Evolutionary conservation across 2,329 filamentous ascomycete genomes (phyloP), one percentile per base, ranked within the genome.

Genomic region (Metarhizium sp.): DNA sequence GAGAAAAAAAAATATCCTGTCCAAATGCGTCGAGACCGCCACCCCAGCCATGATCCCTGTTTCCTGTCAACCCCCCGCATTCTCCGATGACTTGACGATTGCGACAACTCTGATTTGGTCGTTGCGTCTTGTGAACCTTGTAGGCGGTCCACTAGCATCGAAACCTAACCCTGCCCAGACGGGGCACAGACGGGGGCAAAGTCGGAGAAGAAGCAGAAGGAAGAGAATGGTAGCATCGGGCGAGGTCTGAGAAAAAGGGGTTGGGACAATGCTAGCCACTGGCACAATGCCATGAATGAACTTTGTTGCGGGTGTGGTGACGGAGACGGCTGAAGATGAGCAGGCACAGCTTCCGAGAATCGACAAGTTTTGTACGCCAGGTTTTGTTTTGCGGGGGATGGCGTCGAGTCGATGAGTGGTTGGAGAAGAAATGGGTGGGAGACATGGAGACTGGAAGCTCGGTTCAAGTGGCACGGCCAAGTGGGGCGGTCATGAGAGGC

Each of bases 131-230:
- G 48, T 13, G 32, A 43, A 50, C 46, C 30, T 48, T 29, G 46
- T 6, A 20, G 40, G 25, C 10, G 16, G n/a, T 16, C 40, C 47
- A 29, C 53, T 25, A 25, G n/a, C 30, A 25, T 55, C 45, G 48
- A 51, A 51, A 55, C 53, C 53, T 47, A 40, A 55, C 53, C 48
- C 53, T 55, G 48, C 40, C 40, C 38, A 40, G 38, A 40, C 38
- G 13, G 25, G 25, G 25, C 25, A 25, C 25, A 25, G 25, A 25
- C 25, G 25, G 25, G 25, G 34, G 34, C 13, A 36, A 36, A 13
- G 8, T 13, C 34, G 8, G 34, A 36, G 34, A 13, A 50, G 30
- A n/a, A 29, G 34, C 25, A 34, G 32, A 11, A 34, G 10, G 47
- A 32, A 50, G 18, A 8, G 34, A 25, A 11, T 20, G 42, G 51